phyloP scores from a whole-genome alignment of 2,329 filamentous ascomycete species.

The Phialophora verrucosa region DNA sequence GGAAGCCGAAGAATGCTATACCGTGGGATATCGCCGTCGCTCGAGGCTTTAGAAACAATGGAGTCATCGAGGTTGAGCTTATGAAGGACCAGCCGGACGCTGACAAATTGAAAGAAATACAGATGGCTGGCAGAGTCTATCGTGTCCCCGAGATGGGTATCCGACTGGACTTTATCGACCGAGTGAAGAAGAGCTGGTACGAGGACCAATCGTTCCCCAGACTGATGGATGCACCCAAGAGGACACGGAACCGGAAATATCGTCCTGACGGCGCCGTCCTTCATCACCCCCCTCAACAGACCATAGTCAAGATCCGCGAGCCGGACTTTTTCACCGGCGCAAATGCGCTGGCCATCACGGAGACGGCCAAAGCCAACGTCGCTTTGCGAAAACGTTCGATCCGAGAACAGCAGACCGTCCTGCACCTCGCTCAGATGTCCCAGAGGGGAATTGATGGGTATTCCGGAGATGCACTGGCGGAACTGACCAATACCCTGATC shows the following conservation, averaged over 20 bases:
- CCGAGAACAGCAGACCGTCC: constrained; percentile 37
- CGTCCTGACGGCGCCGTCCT: constrained; percentile 29
- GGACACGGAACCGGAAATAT: constrained; percentile 30
- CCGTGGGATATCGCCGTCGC: constrained; percentile 54
- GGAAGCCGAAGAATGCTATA: constrained; percentile 57
- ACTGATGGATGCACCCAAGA: constrained; percentile 26
- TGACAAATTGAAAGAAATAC: constrained; percentile 63
- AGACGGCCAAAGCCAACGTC: constrained; percentile 37
- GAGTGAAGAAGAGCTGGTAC: constrained; percentile 55
- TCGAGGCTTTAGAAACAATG: constrained; percentile 73
- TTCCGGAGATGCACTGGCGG: constrained; percentile 32
- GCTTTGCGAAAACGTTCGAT: constrained; percentile 35
- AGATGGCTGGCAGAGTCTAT: constrained; percentile 69
- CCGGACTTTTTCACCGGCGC: constrained; percentile 42
- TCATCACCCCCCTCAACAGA: constrained; percentile 37
- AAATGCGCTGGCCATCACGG: constrained; percentile 32
- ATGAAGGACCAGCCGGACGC: constrained; percentile 55
- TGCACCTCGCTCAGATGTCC: constrained; percentile 36
- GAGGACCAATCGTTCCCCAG: constrained; percentile 41
- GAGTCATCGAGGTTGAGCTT: constrained; percentile 71
- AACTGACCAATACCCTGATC: constrained; percentile 37
- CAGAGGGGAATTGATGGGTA: constrained; percentile 27
- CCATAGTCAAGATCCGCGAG: constrained; percentile 39
- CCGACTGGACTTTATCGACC: constrained; percentile 73
- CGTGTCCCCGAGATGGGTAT: constrained; percentile 69